These are phyloP conservation scores for Solanum dulcamara DNA, from an alignment of 257 asterid species.

Conservation along the genomic window DNA sequence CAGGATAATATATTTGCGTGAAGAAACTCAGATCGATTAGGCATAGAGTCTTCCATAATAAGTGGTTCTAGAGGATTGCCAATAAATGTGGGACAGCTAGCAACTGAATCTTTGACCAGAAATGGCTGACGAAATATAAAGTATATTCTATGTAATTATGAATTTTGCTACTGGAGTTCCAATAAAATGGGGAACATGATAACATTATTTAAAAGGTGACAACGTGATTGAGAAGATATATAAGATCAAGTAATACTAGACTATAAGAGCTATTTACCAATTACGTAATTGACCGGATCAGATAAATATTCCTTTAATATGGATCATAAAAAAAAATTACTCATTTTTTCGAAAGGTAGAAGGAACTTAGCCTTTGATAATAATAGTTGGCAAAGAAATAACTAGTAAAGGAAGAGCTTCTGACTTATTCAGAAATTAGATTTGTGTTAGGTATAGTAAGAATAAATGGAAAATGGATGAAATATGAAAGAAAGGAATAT, in stretches of 20 bases:
- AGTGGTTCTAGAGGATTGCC: background rate
- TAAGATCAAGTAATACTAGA: background rate
- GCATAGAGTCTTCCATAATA: background rate
- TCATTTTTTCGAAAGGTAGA: background rate
- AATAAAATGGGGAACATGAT: background rate
- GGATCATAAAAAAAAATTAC: background rate
- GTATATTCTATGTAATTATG: background rate
- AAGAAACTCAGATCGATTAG: background rate
- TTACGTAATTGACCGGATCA: background rate
- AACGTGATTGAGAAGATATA: background rate
- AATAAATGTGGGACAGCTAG: background rate
- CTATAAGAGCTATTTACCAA: background rate
- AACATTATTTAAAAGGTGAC: background rate
- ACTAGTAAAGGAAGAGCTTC: background rate
- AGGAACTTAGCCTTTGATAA: background rate
- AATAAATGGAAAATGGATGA: too few relatives aligned
- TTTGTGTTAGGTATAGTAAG: too few relatives aligned
- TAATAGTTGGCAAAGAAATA: background rate
- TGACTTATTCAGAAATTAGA: background rate
- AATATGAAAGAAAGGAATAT: too few relatives aligned
- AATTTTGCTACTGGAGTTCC: background rate
- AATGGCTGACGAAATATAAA: background rate
- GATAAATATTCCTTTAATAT: accelerated
- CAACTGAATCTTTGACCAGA: constrained; percentile 8
- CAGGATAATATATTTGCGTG: background rate